Percentiles rank a stretch among this genome's conserved stretches.
Conservation (phyloP, 495 filamentous ascomycete genomes). For the Penicilliopsis zonata region DNA sequence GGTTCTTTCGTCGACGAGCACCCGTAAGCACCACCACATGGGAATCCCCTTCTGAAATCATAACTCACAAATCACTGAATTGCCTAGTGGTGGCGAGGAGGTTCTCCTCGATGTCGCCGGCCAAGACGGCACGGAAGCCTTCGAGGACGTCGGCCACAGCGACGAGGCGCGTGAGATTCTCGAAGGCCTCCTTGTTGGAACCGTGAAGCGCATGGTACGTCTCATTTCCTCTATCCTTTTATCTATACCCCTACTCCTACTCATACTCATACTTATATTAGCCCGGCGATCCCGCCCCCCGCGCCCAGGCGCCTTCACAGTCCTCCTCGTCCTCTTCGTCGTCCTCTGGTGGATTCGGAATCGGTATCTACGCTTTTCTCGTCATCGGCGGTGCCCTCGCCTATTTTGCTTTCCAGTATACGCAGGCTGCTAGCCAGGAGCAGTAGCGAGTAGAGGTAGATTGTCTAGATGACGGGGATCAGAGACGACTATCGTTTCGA, state of each 20-base stretch:
- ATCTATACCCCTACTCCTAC: background rate
- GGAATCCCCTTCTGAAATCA: background rate
- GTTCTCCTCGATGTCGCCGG: constrained; percentile 92
- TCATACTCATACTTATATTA: constrained; percentile 22
- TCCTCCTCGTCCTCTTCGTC: constrained; percentile 34
- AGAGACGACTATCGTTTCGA: too few species aligned
- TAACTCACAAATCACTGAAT: constrained; percentile 1
- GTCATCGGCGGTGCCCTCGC: constrained; percentile 66
- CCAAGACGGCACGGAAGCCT: constrained; percentile 95
- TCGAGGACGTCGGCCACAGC: constrained; percentile 98
- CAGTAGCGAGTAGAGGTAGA: background rate
- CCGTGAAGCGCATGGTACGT: constrained; percentile 74
- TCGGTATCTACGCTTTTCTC: constrained; percentile 74
- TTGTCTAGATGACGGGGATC: too few species aligned
- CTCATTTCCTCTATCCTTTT: constrained; percentile 4
- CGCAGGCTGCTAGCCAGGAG: constrained; percentile 33
- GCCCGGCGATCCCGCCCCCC: constrained; percentile 77
- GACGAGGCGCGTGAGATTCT: constrained; percentile 97
- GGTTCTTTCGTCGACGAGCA: constrained; percentile 94
- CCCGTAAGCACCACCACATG: constrained; percentile 59
- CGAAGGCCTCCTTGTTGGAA: constrained; percentile 63
- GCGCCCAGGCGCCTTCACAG: constrained; percentile 39
- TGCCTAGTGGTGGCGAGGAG: constrained; percentile 84
- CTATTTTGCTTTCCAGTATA: constrained; percentile 79
- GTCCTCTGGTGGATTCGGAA: constrained; percentile 45